A percentile compares a stretch with the other conserved stretches of the same genome.
phyloP scores from a whole-genome alignment of 495 filamentous ascomycete species.

The Paragyromitra xinjiangensis region DNA sequence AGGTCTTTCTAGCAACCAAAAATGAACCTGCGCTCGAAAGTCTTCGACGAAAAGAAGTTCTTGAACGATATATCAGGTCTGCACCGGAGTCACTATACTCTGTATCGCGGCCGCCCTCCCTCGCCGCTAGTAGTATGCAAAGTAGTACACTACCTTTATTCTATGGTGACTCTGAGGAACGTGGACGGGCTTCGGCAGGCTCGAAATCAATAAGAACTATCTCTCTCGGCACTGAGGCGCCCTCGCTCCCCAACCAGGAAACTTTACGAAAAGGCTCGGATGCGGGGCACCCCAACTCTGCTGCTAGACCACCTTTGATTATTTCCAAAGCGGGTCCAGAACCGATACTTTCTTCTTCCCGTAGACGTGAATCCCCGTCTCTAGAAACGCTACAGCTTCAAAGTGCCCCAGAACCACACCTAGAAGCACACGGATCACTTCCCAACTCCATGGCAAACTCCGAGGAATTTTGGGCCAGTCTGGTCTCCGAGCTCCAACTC shows the following conservation, averaged over 20 bases:
- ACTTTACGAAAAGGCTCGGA: too few species aligned
- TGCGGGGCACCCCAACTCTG: too few species aligned
- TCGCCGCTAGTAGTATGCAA: not conserved
- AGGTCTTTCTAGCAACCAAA: not conserved
- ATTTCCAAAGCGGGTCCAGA: too few species aligned
- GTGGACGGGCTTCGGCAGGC: not conserved
- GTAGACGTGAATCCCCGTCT: too few species aligned
- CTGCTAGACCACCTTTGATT: too few species aligned
- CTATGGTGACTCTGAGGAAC: not conserved
- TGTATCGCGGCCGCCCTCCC: not conserved
- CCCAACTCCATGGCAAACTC: not conserved
- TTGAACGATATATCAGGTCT: not conserved
- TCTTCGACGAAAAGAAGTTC: not conserved
- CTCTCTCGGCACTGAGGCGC: not conserved
- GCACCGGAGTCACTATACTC: not conserved
- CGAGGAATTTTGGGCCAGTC: not conserved
- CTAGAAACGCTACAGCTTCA: too few species aligned
- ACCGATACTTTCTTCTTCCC: too few species aligned
- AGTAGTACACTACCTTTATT: not conserved
- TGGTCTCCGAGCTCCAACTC: not conserved
- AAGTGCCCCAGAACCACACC: too few species aligned
- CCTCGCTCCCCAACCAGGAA: too few species aligned
- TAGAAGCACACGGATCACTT: too few species aligned
- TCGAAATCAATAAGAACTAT: not conserved
- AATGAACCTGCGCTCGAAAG: not conserved